Evolutionary conservation across 2,329 filamentous ascomycete genomes (phyloP).

Genomic region (Penicillium vulpinum): DNA sequence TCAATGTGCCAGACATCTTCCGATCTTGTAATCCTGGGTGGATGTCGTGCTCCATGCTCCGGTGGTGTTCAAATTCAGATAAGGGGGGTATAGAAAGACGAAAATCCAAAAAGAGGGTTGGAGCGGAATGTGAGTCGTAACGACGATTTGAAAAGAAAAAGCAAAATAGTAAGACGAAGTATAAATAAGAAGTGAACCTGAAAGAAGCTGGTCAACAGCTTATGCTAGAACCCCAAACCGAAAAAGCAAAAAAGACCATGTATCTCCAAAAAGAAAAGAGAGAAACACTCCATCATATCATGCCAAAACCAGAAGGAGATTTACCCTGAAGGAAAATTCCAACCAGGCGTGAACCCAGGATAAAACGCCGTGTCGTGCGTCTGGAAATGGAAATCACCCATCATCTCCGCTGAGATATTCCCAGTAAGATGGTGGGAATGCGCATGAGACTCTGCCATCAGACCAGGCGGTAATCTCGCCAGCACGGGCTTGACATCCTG

Average conservation of each 20-base stretch:
- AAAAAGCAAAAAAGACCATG: neutral
- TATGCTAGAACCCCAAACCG: slow-evolving; percentile 10
- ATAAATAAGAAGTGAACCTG: slow-evolving; percentile 17
- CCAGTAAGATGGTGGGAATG: slow-evolving; percentile 18
- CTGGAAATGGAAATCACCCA: slow-evolving; percentile 28
- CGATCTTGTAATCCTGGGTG: neutral
- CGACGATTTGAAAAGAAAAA: no score
- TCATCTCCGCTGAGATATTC: slow-evolving; percentile 25
- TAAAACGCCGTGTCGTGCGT: slow-evolving; percentile 22
- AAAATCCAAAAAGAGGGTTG: neutral
- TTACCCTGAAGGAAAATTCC: slow-evolving; percentile 19
- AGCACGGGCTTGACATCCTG: slow-evolving; percentile 18
- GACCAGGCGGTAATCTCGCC: slow-evolving; percentile 13
- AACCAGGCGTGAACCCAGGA: slow-evolving; percentile 21
- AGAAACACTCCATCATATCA: neutral
- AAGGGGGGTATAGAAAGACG: slow-evolving; percentile 5
- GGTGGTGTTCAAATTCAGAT: neutral
- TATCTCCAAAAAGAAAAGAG: neutral
- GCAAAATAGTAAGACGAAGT: neutral
- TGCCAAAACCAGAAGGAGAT: neutral
- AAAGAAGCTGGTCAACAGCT: slow-evolving; percentile 18
- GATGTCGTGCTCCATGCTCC: neutral
- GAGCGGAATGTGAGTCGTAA: neutral
- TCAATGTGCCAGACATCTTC: slow-evolving; percentile 11
- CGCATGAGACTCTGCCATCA: slow-evolving; percentile 9